phyloP scores from a whole-genome alignment of 768 basidiomycete genomes.

The Clathrus columnatus region DNA sequence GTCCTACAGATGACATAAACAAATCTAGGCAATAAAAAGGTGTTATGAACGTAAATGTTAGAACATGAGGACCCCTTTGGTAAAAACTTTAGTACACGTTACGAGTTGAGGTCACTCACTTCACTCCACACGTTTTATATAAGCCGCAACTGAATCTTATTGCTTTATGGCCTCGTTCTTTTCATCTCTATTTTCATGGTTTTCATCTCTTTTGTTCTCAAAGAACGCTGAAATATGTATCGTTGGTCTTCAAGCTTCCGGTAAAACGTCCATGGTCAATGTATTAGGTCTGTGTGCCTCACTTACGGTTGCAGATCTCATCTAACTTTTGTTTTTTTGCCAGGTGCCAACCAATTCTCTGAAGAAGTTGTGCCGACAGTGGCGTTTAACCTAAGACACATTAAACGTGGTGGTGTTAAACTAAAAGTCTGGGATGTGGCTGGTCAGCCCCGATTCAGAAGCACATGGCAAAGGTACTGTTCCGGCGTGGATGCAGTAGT shows the following conservation, averaged over 20 bases:
- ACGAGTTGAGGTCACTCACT: too few species aligned
- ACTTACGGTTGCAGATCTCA: neutral
- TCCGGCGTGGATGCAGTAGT: slow-evolving; percentile 88
- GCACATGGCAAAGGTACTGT: slow-evolving; percentile 95
- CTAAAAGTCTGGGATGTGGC: slow-evolving; percentile 96
- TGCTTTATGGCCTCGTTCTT: slow-evolving; percentile 36
- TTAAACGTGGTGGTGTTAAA: slow-evolving; percentile 82
- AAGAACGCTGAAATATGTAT: slow-evolving; percentile 84
- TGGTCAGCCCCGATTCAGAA: slow-evolving; percentile 87
- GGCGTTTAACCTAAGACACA: slow-evolving; percentile 85
- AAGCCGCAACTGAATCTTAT: too few species aligned
- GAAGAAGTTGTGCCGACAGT: slow-evolving; percentile 96
- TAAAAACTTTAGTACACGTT: too few species aligned
- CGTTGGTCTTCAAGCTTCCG: slow-evolving; percentile 88
- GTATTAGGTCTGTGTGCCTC: slow-evolving; percentile 47
- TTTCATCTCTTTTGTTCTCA: slow-evolving; percentile 69
- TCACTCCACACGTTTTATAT: neutral
- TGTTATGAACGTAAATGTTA: too few species aligned
- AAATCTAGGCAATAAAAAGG: too few species aligned
- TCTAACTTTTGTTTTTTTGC: neutral
- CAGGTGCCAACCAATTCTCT: slow-evolving; percentile 55
- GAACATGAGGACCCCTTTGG: too few species aligned
- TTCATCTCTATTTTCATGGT: slow-evolving; percentile 48
- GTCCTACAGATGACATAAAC: too few species aligned
- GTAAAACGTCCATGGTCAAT: slow-evolving; percentile 92